Conservation (phyloP, 768 basidiomycete species). For the Naganishia randhawae region DNA sequence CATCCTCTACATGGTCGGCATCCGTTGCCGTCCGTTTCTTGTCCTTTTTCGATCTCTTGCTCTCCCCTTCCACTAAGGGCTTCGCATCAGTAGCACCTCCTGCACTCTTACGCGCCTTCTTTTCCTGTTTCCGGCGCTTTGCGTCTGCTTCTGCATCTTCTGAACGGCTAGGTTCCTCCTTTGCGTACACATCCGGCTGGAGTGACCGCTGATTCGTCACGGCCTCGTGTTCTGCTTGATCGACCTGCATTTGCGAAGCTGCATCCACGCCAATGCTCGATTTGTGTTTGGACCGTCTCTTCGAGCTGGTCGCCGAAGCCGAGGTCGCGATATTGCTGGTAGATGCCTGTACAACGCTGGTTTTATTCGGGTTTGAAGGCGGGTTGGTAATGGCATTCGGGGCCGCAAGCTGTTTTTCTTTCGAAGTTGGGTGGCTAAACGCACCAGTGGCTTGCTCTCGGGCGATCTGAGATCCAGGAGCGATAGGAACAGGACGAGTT, state of each 20-base stretch:
- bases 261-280: constrained; percentile 29
- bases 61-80: background rate
- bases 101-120: constrained; percentile 25
- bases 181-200: constrained; percentile 33
- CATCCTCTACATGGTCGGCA: constrained; percentile 10
- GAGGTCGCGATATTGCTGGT: constrained; percentile 5
- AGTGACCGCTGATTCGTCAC: constrained; percentile 43
- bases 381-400: constrained; percentile 13
- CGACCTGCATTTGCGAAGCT: constrained; percentile 34
- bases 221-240: constrained; percentile 37
- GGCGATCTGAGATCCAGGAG: constrained; percentile 20
- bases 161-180: constrained; percentile 15
- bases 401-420: background rate
- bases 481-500: constrained; percentile 29
- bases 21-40: constrained; percentile 20
- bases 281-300: constrained; percentile 36
- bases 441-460: constrained; percentile 9
- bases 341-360: constrained; percentile 3
- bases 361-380: constrained; percentile 15
- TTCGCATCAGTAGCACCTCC: background rate
- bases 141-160: constrained; percentile 34
- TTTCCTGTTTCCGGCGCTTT: constrained; percentile 35
- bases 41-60: constrained; percentile 10
- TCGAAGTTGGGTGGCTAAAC: background rate
- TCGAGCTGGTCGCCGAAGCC: constrained; percentile 3